Percentiles rank a stretch among this genome's conserved stretches.
phyloP scores from a whole-genome alignment of 2,329 filamentous ascomycete genomes.

The Corynespora cassiicola region DNA sequence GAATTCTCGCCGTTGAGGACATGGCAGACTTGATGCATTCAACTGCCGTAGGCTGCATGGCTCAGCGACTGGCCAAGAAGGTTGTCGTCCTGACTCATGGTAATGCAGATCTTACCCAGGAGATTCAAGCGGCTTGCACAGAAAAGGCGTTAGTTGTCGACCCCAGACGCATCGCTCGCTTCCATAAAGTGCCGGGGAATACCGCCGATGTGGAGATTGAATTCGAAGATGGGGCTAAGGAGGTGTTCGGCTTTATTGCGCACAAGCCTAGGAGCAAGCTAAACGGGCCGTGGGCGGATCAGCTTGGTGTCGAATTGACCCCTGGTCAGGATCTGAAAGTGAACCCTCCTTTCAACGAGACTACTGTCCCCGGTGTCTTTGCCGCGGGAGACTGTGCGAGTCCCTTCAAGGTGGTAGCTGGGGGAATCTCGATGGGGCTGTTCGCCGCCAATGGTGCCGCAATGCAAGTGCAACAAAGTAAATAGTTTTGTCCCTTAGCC shows the following conservation, averaged over 20 bases:
- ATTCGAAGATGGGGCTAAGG: constrained; percentile 46
- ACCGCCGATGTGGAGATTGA: too few relatives aligned
- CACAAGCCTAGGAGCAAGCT: constrained; percentile 1
- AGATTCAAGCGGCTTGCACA: too few relatives aligned
- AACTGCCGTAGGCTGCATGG: background rate
- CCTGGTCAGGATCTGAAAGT: background rate
- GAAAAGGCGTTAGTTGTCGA: background rate
- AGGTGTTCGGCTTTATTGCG: background rate
- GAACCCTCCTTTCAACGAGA: constrained; percentile 9
- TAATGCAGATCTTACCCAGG: too few relatives aligned
- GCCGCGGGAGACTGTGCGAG: constrained; percentile 11
- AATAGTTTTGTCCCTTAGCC: too few relatives aligned
- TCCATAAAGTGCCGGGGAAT: too few relatives aligned
- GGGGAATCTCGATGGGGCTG: background rate
- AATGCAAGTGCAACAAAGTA: too few relatives aligned
- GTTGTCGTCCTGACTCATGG: too few relatives aligned
- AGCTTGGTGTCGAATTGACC: constrained; percentile 7
- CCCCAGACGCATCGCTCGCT: background rate
- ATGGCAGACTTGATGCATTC: background rate
- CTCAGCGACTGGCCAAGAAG: too few relatives aligned
- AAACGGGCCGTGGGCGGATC: constrained; percentile 10
- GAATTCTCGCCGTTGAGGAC: constrained; percentile 9
- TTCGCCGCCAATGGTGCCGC: background rate
- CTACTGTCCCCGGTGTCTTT: constrained; percentile 9
- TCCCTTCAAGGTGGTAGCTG: background rate